Evolutionary conservation across 805 yeast species (phyloP).

Genomic region (Candida cerambycidarum): DNA sequence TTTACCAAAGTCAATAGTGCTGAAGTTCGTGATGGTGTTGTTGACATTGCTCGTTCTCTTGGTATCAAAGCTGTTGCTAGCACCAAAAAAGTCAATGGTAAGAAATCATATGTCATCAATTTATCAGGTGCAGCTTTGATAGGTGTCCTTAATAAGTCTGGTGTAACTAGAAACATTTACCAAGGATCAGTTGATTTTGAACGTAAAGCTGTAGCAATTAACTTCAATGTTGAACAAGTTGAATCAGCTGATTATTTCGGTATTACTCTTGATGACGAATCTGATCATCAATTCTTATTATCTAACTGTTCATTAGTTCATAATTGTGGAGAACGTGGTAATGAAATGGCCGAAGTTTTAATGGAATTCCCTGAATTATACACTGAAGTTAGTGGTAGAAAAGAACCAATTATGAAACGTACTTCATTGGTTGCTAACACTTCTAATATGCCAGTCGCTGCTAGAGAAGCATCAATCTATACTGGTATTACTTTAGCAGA

Average conservation of each 20-base stretch:
- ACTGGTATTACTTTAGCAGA: conserved; percentile 99
- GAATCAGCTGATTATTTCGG: conserved; percentile 40
- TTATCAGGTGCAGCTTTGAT: conserved; percentile 20
- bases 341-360: conserved; percentile 98
- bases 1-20: conserved; percentile 14
- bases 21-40: conserved; percentile 35
- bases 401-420: conserved; percentile 99
- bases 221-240: too few species aligned
- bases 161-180: conserved; percentile 18
- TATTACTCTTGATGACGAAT: conserved; percentile 36
- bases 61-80: conserved; percentile 39
- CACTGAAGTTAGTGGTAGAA: conserved; percentile 87
- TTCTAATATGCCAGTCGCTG: conserved; percentile 99
- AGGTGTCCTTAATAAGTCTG: conserved; percentile 25
- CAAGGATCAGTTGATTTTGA: conserved; percentile 11
- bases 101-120: conserved; percentile 17
- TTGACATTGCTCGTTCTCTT: conserved; percentile 41
- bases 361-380: conserved; percentile 99
- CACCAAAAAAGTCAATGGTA: conserved; percentile 16
- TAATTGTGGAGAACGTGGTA: conserved; percentile 84
- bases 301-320: conserved; percentile 29
- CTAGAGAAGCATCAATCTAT: conserved; percentile 98
- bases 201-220: conserved; percentile 19
- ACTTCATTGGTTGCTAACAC: conserved; percentile 98
- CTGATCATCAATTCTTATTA: conserved; percentile 46